Conservation (phyloP, 2,329 filamentous ascomycete species). For the Ceratocystis destructans region DNA sequence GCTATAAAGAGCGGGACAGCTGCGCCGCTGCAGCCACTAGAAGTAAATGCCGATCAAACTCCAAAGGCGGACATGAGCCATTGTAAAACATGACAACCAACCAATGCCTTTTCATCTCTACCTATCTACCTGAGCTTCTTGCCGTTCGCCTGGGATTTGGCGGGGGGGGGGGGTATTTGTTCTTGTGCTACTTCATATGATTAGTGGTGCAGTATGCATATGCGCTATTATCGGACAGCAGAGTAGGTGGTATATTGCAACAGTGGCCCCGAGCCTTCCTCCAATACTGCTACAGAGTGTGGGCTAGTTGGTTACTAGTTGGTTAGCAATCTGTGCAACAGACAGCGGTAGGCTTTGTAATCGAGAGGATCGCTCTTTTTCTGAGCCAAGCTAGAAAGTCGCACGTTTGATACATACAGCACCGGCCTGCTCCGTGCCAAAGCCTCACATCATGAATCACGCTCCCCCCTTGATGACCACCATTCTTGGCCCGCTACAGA, state of each 20-base stretch:
- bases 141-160: not conserved
- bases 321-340: too few relatives aligned
- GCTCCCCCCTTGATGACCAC: not conserved
- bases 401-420: not conserved
- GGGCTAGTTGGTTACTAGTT: too few relatives aligned
- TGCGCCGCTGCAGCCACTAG: not conserved
- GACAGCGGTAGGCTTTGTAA: not conserved
- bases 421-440: not conserved
- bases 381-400: not conserved
- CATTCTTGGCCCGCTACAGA: not conserved
- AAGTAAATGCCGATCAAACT: not conserved
- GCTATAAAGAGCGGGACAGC: not conserved
- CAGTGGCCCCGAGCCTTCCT: too few relatives aligned
- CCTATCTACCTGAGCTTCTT: not conserved
- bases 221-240: too few relatives aligned
- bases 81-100: not conserved
- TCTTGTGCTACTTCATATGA: too few relatives aligned
- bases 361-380: not conserved
- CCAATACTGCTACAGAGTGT: too few relatives aligned
- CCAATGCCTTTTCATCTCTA: not conserved
- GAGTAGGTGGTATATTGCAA: too few relatives aligned
- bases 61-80: not conserved
- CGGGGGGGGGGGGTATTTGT: too few relatives aligned
- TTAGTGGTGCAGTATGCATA: too few relatives aligned
- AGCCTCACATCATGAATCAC: not conserved